phyloP scores from a whole-genome alignment of 2,329 filamentous ascomycete genomes.

The Aspergillus chevalieri region DNA sequence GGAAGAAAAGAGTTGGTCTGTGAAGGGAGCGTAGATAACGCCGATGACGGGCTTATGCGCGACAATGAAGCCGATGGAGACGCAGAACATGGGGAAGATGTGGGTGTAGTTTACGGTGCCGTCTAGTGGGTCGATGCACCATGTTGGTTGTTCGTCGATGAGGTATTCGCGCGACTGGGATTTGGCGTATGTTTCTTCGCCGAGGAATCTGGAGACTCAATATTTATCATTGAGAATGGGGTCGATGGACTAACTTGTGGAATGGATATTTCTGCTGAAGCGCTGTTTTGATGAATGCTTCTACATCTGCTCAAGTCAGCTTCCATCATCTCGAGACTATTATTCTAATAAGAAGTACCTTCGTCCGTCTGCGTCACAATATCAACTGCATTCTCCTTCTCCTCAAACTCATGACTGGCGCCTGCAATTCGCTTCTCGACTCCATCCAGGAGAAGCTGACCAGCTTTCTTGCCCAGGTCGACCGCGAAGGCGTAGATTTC shows the following conservation, averaged over 20 bases:
- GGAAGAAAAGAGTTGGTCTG: constrained; percentile 63
- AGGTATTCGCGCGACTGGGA: constrained; percentile 63
- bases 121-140: constrained; percentile 72
- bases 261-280: constrained; percentile 57
- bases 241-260: constrained; percentile 52
- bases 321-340: not conserved
- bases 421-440: constrained; percentile 52
- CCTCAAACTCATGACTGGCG: constrained; percentile 41
- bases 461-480: constrained; percentile 64
- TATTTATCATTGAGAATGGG: not conserved
- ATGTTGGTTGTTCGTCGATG: constrained; percentile 59
- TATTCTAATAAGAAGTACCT: constrained; percentile 41
- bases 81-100: constrained; percentile 74
- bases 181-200: constrained; percentile 70
- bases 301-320: constrained; percentile 54
- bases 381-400: constrained; percentile 72
- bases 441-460: constrained; percentile 59
- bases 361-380: constrained; percentile 72
- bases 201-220: constrained; percentile 56
- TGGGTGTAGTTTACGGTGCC: constrained; percentile 75
- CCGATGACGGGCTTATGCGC: constrained; percentile 58
- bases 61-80: constrained; percentile 65
- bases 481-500: constrained; percentile 66
- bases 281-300: constrained; percentile 59
- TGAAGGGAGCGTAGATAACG: constrained; percentile 65